Conservation (phyloP, 2,329 filamentous ascomycete species). For the Alternaria conjuncta region DNA sequence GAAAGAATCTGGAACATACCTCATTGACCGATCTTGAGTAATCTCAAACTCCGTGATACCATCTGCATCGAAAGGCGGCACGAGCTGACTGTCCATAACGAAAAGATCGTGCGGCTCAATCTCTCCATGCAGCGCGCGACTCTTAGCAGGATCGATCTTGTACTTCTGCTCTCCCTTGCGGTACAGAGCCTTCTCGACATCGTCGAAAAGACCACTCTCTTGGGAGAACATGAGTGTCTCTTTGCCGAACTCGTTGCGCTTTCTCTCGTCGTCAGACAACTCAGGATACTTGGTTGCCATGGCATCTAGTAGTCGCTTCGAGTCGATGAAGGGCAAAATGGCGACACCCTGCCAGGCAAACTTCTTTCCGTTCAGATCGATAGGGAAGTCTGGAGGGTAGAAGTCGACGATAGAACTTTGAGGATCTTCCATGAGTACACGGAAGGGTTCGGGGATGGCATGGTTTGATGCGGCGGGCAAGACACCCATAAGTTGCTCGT, state of each 20-base stretch:
- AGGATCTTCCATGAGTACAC: conserved; percentile 84
- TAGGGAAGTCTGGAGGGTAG: conserved; percentile 90
- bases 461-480: conserved; percentile 92
- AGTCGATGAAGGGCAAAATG: conserved; percentile 94
- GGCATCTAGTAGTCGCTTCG: conserved; percentile 80
- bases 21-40: conserved; percentile 73
- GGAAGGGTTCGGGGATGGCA: conserved; percentile 86
- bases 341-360: conserved; percentile 98
- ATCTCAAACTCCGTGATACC: conserved; percentile 38
- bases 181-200: conserved; percentile 85
- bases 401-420: conserved; percentile 96
- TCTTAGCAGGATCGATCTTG: conserved; percentile 75
- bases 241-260: conserved; percentile 78
- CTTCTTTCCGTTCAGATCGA: conserved; percentile 97
- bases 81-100: conserved; percentile 81
- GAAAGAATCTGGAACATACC: conserved; percentile 59
- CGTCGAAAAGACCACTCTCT: conserved; percentile 82
- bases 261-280: conserved; percentile 75
- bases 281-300: conserved; percentile 83
- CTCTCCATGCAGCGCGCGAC: conserved; percentile 78
- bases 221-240: conserved; percentile 88
- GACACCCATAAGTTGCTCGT: conserved; percentile 98
- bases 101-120: conserved; percentile 84
- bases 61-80: conserved; percentile 75
- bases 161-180: conserved; percentile 73